These are phyloP conservation scores for Cytospora leucostoma DNA, from an alignment of 2,329 filamentous ascomycete species.

Conservation along the genomic window DNA sequence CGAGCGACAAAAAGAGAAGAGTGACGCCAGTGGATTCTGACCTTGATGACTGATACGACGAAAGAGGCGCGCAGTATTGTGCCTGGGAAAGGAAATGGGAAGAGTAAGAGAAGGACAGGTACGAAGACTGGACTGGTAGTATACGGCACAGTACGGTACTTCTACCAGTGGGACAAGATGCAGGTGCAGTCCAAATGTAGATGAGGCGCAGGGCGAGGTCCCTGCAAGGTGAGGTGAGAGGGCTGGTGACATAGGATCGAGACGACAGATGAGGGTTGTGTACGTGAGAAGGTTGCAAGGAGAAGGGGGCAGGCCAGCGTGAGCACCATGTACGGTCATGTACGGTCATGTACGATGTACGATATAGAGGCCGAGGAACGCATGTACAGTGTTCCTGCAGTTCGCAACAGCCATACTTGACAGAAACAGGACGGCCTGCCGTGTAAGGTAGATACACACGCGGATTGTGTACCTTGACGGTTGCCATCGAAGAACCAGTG, in stretches of 20 bases:
- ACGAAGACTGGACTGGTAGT: not conserved
- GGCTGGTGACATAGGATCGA: slow-evolving; percentile 26
- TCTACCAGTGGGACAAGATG: slow-evolving; percentile 21
- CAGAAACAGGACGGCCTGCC: slow-evolving; percentile 6
- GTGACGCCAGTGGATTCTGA: slow-evolving; percentile 26
- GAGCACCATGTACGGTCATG: slow-evolving; percentile 23
- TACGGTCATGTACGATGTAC: slow-evolving; percentile 24
- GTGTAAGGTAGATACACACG: slow-evolving; percentile 14
- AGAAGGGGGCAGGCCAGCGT: slow-evolving; percentile 2
- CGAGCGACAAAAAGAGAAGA: slow-evolving; percentile 13
- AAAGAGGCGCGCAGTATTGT: slow-evolving; percentile 23
- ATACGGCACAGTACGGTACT: not conserved
- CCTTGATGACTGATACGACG: slow-evolving; percentile 28
- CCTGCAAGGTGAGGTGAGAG: slow-evolving; percentile 21
- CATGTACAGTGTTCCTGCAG: slow-evolving; percentile 19
- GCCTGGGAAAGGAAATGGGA: slow-evolving; percentile 15
- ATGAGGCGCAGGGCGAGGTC: slow-evolving; percentile 27
- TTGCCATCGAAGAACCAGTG: slow-evolving; percentile 11
- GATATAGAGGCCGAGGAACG: slow-evolving; percentile 11
- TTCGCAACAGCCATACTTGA: slow-evolving; percentile 6
- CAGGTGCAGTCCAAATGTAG: slow-evolving; percentile 26
- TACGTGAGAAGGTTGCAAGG: slow-evolving; percentile 21
- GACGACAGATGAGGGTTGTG: slow-evolving; percentile 18
- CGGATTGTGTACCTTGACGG: slow-evolving; percentile 7
- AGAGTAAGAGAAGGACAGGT: not conserved